These are phyloP conservation scores for Patellifolia procumbens DNA, from an alignment of 179 eudicot species.

Conservation along the genomic window DNA sequence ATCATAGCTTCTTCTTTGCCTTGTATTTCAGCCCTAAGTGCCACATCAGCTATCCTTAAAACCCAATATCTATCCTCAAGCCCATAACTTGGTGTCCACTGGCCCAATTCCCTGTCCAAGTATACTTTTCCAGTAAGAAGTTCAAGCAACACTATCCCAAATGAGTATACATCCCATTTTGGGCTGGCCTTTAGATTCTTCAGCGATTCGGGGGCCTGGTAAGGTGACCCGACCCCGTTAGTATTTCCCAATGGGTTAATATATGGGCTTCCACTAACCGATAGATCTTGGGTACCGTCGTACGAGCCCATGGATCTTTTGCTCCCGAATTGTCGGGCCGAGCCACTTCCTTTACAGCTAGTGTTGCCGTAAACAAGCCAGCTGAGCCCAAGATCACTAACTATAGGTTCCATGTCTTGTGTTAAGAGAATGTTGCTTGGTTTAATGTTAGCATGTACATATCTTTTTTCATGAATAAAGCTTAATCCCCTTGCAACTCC, in stretches of 20 bases:
- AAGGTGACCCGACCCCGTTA: slow-evolving; percentile 65
- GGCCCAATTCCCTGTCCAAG: slow-evolving; percentile 67
- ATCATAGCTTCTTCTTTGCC: slow-evolving; percentile 65
- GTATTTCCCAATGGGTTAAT: slow-evolving; percentile 39
- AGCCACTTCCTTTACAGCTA: slow-evolving; percentile 38
- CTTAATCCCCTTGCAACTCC: slow-evolving; percentile 80
- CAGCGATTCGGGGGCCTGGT: slow-evolving; percentile 84
- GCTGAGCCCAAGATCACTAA: slow-evolving; percentile 75
- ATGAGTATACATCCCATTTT: slow-evolving; percentile 93
- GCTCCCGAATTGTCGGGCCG: slow-evolving; percentile 84
- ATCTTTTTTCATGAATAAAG: slow-evolving; percentile 88
- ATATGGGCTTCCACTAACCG: slow-evolving; percentile 51
- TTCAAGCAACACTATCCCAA: slow-evolving; percentile 83
- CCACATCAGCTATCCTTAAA: slow-evolving; percentile 73
- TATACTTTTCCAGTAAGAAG: slow-evolving; percentile 75
- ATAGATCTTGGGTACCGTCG: slow-evolving; percentile 43
- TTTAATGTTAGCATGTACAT: slow-evolving; percentile 82
- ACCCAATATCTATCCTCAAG: slow-evolving; percentile 60
- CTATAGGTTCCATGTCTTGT: slow-evolving; percentile 68
- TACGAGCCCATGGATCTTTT: slow-evolving; percentile 47
- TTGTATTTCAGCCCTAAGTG: slow-evolving; percentile 68
- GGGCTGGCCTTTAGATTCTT: slow-evolving; percentile 70
- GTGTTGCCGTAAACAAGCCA: slow-evolving; percentile 50
- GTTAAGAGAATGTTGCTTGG: slow-evolving; percentile 89
- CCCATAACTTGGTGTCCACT: slow-evolving; percentile 57